These are phyloP conservation scores for Claviceps sp. DNA, from an alignment of 2,329 filamentous ascomycete genomes.

Conservation along the genomic window DNA sequence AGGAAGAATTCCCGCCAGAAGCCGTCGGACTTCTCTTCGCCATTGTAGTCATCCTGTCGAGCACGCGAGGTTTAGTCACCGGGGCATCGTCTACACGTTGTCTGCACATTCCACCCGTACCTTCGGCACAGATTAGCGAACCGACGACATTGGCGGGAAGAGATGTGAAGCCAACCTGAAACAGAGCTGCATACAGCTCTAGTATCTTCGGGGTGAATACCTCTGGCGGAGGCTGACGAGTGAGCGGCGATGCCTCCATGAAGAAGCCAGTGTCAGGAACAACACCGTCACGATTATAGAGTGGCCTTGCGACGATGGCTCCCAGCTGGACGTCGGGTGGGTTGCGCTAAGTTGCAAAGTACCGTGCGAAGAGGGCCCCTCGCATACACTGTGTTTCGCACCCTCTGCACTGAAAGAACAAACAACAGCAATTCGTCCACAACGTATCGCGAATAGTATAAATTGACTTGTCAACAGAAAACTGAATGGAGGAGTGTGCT, in stretches of 20 bases:
- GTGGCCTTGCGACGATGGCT: background rate
- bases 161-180: constrained; percentile 42
- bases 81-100: constrained; percentile 7
- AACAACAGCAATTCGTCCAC: background rate
- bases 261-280: constrained; percentile 2
- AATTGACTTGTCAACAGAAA: too few species aligned
- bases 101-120: constrained; percentile 10
- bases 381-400: background rate
- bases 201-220: constrained; percentile 91
- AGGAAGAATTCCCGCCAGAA: constrained; percentile 98
- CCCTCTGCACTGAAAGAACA: background rate
- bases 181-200: constrained; percentile 72
- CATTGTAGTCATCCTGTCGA: constrained; percentile 43
- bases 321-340: background rate
- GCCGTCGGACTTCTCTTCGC: constrained; percentile 63
- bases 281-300: background rate
- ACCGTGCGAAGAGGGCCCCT: background rate
- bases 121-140: constrained; percentile 7
- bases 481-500: too few species aligned
- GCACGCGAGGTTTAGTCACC: constrained; percentile 15
- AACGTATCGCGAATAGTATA: too few species aligned
- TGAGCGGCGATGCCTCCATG: constrained; percentile 88
- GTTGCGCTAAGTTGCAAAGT: background rate
- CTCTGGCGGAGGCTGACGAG: constrained; percentile 79
- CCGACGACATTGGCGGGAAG: background rate